These are phyloP conservation scores for Xylaria sp. DNA, from an alignment of 2,329 filamentous ascomycete species.

Conservation along the genomic window DNA sequence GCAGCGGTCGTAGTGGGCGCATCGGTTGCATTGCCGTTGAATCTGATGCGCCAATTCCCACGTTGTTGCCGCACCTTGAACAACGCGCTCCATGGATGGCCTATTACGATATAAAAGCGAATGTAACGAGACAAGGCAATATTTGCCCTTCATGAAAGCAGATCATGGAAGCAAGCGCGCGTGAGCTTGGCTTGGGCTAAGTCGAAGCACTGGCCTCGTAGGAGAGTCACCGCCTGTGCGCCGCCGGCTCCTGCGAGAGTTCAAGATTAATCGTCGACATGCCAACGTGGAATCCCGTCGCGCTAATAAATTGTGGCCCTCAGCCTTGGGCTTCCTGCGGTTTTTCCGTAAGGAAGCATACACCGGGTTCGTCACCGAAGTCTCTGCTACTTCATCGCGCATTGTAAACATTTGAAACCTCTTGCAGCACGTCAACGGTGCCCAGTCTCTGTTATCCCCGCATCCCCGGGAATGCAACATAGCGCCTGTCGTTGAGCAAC, in stretches of 20 bases:
- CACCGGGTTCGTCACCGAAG: background rate
- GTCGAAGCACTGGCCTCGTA: slow-evolving; percentile 8
- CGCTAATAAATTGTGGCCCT: slow-evolving; percentile 9
- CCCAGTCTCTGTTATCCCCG: slow-evolving; percentile 13
- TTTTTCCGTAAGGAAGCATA: background rate
- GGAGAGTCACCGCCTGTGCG: background rate
- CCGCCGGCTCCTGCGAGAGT: slow-evolving; percentile 4
- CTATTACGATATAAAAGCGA: background rate
- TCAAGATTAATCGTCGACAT: slow-evolving; percentile 11
- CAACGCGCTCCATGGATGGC: background rate
- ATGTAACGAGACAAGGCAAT: background rate
- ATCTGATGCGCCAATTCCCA: slow-evolving; percentile 7
- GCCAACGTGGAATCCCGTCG: slow-evolving; percentile 6
- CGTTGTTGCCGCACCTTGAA: slow-evolving; percentile 2
- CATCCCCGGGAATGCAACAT: slow-evolving; percentile 23
- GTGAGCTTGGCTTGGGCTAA: slow-evolving; percentile 23
- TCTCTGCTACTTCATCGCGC: slow-evolving; percentile 2
- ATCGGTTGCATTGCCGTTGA: slow-evolving; percentile 10
- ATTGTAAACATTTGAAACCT: slow-evolving; percentile 4
- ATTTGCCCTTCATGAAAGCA: background rate
- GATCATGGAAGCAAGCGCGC: slow-evolving; percentile 13
- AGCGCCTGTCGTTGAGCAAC: slow-evolving; percentile 5
- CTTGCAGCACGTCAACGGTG: slow-evolving; percentile 4
- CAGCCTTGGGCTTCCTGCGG: background rate
- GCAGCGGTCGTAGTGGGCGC: background rate